Conservation (phyloP, 2,329 filamentous ascomycete species). For the Colletotrichum phormii region DNA sequence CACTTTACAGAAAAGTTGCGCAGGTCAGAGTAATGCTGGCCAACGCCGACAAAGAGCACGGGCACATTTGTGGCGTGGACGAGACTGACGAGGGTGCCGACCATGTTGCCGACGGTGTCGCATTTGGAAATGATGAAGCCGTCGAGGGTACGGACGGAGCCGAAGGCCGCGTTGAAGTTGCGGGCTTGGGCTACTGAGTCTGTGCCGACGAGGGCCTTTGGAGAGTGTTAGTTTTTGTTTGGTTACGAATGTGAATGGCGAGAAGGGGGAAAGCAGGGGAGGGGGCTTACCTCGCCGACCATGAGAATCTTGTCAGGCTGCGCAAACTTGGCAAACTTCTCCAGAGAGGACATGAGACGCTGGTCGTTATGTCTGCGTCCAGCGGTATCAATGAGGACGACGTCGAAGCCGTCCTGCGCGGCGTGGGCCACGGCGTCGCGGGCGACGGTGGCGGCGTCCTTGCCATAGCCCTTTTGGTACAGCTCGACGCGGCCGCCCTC, state of each 20-base stretch:
- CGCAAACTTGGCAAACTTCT: constrained; percentile 97
- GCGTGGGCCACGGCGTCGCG: constrained; percentile 92
- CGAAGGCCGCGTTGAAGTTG: constrained; percentile 96
- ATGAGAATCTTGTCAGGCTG: constrained; percentile 98
- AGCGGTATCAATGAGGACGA: constrained; percentile 96
- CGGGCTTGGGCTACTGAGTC: constrained; percentile 95
- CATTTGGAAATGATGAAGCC: constrained; percentile 99
- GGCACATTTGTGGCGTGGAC: constrained; percentile 98
- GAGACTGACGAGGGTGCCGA: constrained; percentile 93
- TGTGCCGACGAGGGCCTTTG: constrained; percentile 86
- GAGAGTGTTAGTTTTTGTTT: neutral
- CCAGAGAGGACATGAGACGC: constrained; percentile 93
- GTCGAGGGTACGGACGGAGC: constrained; percentile 81
- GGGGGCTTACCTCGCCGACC: constrained; percentile 71
- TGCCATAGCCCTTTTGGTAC: constrained; percentile 97
- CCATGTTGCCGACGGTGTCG: constrained; percentile 99
- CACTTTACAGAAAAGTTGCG: constrained; percentile 77
- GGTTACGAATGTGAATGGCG: neutral
- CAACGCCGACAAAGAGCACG: constrained; percentile 87
- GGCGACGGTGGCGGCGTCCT: constrained; percentile 94
- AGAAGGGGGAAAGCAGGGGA: neutral
- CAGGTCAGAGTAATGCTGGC: constrained; percentile 76
- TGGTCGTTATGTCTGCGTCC: constrained; percentile 95
- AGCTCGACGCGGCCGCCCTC: constrained; percentile 89
- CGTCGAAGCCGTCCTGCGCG: constrained; percentile 81